Conservation (phyloP, 805 yeast genomes). For the Maudiozyma serrabonitensis region DNA sequence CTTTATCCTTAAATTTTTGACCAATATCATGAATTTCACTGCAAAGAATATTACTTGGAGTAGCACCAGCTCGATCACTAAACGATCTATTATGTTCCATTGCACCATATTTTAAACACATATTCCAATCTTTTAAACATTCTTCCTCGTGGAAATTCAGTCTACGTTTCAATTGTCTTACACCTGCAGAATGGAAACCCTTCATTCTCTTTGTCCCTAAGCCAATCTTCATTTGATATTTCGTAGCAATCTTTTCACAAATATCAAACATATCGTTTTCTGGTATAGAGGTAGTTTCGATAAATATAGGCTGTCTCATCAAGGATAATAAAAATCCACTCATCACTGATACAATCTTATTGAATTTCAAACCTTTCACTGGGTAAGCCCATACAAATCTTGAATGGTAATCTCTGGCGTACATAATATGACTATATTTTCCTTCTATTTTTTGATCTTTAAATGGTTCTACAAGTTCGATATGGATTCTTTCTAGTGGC, state of each 20-base stretch:
- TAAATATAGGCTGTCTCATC: slow-evolving; percentile 22
- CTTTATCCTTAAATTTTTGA: slow-evolving; percentile 13
- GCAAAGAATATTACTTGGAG: slow-evolving; percentile 18
- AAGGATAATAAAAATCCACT: slow-evolving; percentile 12
- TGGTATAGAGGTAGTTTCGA: slow-evolving; percentile 23
- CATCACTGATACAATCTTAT: slow-evolving; percentile 12
- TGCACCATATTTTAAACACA: slow-evolving; percentile 19
- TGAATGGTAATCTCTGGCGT: slow-evolving; percentile 23
- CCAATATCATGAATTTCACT: slow-evolving; percentile 8
- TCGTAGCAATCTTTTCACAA: slow-evolving; percentile 16
- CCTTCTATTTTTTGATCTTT: slow-evolving; percentile 16
- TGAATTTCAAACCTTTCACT: slow-evolving; percentile 16
- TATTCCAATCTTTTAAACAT: slow-evolving; percentile 20
- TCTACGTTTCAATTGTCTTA: slow-evolving; percentile 11
- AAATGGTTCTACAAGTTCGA: slow-evolving; percentile 24
- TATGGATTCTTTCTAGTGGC: slow-evolving; percentile 24
- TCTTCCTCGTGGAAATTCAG: slow-evolving; percentile 11
- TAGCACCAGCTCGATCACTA: slow-evolving; percentile 14
- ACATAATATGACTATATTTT: slow-evolving; percentile 21
- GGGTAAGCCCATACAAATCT: slow-evolving; percentile 26
- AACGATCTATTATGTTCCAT: slow-evolving; percentile 11
- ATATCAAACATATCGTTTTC: slow-evolving; percentile 24
- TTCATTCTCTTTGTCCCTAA: slow-evolving; percentile 14
- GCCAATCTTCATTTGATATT: slow-evolving; percentile 19
- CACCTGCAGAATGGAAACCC: slow-evolving; percentile 14